Evolutionary conservation across 2,329 filamentous ascomycete species (phyloP), one percentile per base, ranked within the genome.

Genomic region (Pestalotiopsis sp.): DNA sequence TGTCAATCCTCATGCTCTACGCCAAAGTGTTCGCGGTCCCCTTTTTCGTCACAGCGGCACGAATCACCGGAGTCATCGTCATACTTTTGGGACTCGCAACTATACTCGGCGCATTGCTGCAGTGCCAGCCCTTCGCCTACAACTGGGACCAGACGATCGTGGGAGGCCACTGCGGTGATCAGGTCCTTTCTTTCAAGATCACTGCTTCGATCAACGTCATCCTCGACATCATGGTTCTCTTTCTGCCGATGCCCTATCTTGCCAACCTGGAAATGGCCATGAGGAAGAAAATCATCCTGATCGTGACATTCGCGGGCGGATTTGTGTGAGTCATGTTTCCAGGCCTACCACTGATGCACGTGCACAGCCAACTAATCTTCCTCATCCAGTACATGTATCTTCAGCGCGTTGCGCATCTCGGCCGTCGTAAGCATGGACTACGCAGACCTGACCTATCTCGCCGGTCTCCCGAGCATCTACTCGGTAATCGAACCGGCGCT

Each of bases 121-220:
- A 68, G 12, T 70, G 68, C 45, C 68, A 49, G 17, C 68, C 68
- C 27, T 52, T 70, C 11, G 52, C 68, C 1, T 60, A 66, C 49
- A 65, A 66, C 23, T 68, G 68, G 66, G 56, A 65, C 7, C 31
- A 56, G 11, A n/a, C 45, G 31, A 61, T 66, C 45, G 25, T 56
- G n/a, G 66, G 20, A 11, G 68, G 68, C 2, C 17, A 45, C 41
- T 68, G 68, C 36, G 68, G 66, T 3, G 45, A 68, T 39, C 61
- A 65, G n/a, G 45, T 63, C 13, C 4, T 66, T 12, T 62, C 41
- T 0, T 66, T 45, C 57, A 63, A 52, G 52, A 27, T 66, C 27
- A 70, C 66, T 1, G 66, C 66, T 6, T 56, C 23, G 17, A n/a
- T 68, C 41, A 70, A 68, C 13, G 25, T 66, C 20, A 14, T 66